phyloP scores from a whole-genome alignment of 2,329 filamentous ascomycete genomes.

The Cadophora gregata region DNA sequence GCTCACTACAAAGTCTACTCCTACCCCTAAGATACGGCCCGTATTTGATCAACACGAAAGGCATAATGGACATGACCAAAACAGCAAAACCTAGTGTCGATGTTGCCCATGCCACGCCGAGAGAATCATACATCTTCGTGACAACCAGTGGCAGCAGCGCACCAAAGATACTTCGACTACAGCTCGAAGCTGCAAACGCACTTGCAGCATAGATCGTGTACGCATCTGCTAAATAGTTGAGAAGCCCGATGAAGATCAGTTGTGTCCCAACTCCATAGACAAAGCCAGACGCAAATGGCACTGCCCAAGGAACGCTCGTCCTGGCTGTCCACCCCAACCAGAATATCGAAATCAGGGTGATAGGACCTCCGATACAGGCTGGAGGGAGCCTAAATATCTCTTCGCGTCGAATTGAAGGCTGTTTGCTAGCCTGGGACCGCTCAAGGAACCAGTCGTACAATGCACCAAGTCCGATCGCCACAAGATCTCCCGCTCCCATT shows the following conservation, averaged over 20 bases:
- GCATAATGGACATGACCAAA: background rate
- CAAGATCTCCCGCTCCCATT: slow-evolving; percentile 68
- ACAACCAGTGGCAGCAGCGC: slow-evolving; percentile 75
- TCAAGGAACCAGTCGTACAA: slow-evolving; percentile 67
- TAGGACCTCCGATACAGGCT: slow-evolving; percentile 71
- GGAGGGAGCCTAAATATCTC: slow-evolving; percentile 75
- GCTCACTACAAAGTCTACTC: background rate
- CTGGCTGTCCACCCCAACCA: slow-evolving; percentile 60
- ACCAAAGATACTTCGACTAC: slow-evolving; percentile 75
- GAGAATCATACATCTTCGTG: slow-evolving; percentile 48
- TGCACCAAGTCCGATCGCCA: slow-evolving; percentile 67
- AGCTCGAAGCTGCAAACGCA: slow-evolving; percentile 73
- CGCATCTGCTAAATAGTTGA: slow-evolving; percentile 71
- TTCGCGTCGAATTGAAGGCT: slow-evolving; percentile 65
- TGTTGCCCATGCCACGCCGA: slow-evolving; percentile 16
- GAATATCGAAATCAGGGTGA: slow-evolving; percentile 62
- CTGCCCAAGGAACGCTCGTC: slow-evolving; percentile 3
- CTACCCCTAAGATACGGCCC: background rate
- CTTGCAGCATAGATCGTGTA: slow-evolving; percentile 79
- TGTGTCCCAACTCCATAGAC: slow-evolving; percentile 10
- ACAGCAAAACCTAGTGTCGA: slow-evolving; percentile 7
- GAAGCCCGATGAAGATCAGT: slow-evolving; percentile 52
- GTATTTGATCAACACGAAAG: background rate
- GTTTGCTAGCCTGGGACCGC: slow-evolving; percentile 54
- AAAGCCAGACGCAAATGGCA: slow-evolving; percentile 13